Evolutionary conservation across 2,329 filamentous ascomycete species (phyloP), one percentile per base, ranked within the genome.

Genomic region (Colletotrichum sp.): DNA sequence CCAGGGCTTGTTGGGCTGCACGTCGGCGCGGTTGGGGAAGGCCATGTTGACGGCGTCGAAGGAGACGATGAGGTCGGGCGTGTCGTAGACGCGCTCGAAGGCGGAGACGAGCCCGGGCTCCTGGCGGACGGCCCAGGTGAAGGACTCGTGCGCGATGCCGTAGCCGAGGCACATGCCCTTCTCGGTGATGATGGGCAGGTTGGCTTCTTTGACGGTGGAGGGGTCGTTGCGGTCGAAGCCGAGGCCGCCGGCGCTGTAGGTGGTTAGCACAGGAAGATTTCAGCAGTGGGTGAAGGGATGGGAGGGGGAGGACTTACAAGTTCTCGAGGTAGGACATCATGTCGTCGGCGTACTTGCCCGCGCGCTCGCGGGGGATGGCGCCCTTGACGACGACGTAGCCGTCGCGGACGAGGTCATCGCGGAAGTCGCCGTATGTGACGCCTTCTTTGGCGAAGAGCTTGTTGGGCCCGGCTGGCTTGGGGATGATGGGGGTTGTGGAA

Each of bases 191-290:
- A 72, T 55, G 36, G 71, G 64, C 25, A 72, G 71, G 64, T 77
- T 83, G 8, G 85, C 83, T 65, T 77, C 75, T 28, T 78, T 57
- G 80, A 84, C 44, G 83, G 86, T 80, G 81, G 83, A 76, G 83
- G 87, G 75, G 80, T 84, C 79, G 83, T 82, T 34, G 83, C 86
- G 72, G 79, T 78, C 67, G 73, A 77, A 80, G 39, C 79, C 79
- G 16, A 71, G 68, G 13, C 68, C 68, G 11, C 60, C 68, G 39
- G 60, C 30, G 68, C 68, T 71, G 30, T 1, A 3, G 13, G 8
- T 61, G 13, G 19, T 61, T 30, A 60, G 52, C 27, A 3, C 13
- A 4, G 19, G 15, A 15, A 4, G 13, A n/a, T n/a, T n/a, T n/a
- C n/a, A 22, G 15, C 4, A 12, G 13, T 25, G 5, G 22, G 27